Conservation (phyloP, 1,139 yeast species). For the Geotrichum europaeum region DNA sequence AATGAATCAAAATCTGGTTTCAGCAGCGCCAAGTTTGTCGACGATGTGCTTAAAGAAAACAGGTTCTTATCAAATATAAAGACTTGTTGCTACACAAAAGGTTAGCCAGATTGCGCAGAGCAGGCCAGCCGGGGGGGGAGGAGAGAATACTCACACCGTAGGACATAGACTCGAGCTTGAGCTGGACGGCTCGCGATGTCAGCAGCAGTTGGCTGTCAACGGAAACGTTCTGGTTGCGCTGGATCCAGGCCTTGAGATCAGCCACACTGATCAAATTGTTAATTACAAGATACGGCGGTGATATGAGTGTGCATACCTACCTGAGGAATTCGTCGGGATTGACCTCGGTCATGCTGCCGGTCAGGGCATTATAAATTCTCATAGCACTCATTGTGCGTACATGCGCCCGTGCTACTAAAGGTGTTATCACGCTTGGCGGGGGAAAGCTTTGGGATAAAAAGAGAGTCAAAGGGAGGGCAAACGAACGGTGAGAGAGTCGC, state of each 20-base stretch:
- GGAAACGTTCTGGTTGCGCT: slow-evolving; percentile 20
- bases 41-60: slow-evolving; percentile 7
- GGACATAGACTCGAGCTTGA: slow-evolving; percentile 28
- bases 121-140: background rate
- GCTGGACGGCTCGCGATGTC: slow-evolving; percentile 28
- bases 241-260: slow-evolving; percentile 22
- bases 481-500: background rate
- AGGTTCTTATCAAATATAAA: slow-evolving; percentile 16
- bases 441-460: background rate
- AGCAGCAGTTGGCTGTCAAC: slow-evolving; percentile 29
- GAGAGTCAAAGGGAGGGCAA: background rate
- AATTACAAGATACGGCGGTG: background rate
- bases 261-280: slow-evolving; percentile 19
- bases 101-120: background rate
- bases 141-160: slow-evolving; percentile 21
- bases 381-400: slow-evolving; percentile 18
- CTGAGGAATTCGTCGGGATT: slow-evolving; percentile 25
- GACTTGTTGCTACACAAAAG: slow-evolving; percentile 15
- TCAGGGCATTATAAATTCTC: slow-evolving; percentile 23
- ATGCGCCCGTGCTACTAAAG: background rate
- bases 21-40: slow-evolving; percentile 14
- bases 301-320: slow-evolving; percentile 16
- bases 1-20: slow-evolving; percentile 7
- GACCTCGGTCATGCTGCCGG: slow-evolving; percentile 20
- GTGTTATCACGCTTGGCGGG: background rate